A percentile compares a stretch with the other conserved stretches of the same genome.
These are phyloP conservation scores for Serendipita sp. DNA, from an alignment of 768 basidiomycete species.

Conservation along the genomic window DNA sequence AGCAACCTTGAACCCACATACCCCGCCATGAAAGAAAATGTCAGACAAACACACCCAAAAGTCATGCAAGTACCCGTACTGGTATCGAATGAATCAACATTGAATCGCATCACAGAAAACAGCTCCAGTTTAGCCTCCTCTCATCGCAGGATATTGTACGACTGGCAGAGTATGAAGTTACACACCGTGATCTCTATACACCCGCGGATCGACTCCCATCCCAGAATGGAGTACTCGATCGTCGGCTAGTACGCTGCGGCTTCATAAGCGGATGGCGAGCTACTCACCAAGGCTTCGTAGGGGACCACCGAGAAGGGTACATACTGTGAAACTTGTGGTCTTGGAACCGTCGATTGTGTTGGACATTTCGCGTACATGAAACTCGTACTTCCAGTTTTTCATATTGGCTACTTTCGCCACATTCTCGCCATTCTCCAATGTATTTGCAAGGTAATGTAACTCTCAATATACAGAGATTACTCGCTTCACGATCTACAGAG, in stretches of 20 bases:
- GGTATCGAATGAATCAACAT: neutral
- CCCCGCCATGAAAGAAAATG: neutral
- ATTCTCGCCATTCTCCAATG: slow-evolving; percentile 85
- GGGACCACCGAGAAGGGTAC: slow-evolving; percentile 89
- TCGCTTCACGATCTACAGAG: slow-evolving; percentile 25
- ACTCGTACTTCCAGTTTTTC: slow-evolving; percentile 89
- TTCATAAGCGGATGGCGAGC: neutral
- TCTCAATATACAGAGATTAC: neutral
- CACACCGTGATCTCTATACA: slow-evolving; percentile 82
- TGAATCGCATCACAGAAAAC: slow-evolving; percentile 43
- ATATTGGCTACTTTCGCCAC: slow-evolving; percentile 97
- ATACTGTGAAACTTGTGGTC: slow-evolving; percentile 89
- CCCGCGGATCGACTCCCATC: slow-evolving; percentile 70
- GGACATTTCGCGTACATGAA: slow-evolving; percentile 99
- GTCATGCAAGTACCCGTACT: neutral
- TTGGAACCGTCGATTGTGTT: slow-evolving; percentile 83
- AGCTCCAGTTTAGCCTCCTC: slow-evolving; percentile 88
- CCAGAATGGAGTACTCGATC: slow-evolving; percentile 83
- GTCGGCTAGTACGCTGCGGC: slow-evolving; percentile 52
- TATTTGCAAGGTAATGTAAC: slow-evolving; percentile 70
- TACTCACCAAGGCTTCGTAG: slow-evolving; percentile 25
- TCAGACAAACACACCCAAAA: slow-evolving; percentile 2
- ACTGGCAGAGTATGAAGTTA: slow-evolving; percentile 92
- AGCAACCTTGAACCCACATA: no score
- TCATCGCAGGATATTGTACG: slow-evolving; percentile 92